Base-by-base conservation (phyloP, 768 basidiomycete genomes). In the Austroboletus eburneus region DNA sequence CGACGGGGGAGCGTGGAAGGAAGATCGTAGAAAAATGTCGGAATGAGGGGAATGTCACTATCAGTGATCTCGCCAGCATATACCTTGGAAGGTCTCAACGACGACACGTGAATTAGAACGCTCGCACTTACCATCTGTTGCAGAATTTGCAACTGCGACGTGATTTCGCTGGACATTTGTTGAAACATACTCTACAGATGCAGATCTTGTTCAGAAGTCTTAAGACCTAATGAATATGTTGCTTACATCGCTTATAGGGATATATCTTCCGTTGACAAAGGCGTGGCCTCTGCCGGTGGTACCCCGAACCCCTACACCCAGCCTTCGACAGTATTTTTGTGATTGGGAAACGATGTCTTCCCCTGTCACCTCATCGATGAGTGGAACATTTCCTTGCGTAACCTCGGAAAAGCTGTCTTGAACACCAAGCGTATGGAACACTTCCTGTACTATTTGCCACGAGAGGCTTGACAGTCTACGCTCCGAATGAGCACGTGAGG, bases 221-320 rank as follows among this genome's bases (percentile, higher is more conserved):
- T 27, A 27, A 17, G 29, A 29, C 20, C 14, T 12, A 22, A n/a
- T 21, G n/a, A 9, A 14, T 27, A 16, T 25, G 29, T 25, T 18
- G 69, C 82, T 55, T 55, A 89, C 91, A 43, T 86, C 85, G 52
- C 78, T 75, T 39, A 91, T 63, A 12, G 76, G 65, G 42, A 81
- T 73, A 62, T 87, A 77, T 58, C 84, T 91, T n/a, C 94, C 94
- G 57, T 97, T 95, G 59, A 95, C 72, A 64, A 97, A 95, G 4
- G 75, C 81, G 52, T 88, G 82, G 1, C 91, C 93, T 3, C 64
- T 63, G 1, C 70, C 56, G 2, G 70, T 61, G 9, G 62, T 47
- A 2, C 62, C 62, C 6, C 37, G 48, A 16, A 69, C 42, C 1
- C 70, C 72, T 3, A 79, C 70, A 9, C 77, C 79, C 18, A 94